Base-by-base conservation (phyloP, 768 basidiomycete genomes). In the Boletus pseudo-olivaceus region DNA sequence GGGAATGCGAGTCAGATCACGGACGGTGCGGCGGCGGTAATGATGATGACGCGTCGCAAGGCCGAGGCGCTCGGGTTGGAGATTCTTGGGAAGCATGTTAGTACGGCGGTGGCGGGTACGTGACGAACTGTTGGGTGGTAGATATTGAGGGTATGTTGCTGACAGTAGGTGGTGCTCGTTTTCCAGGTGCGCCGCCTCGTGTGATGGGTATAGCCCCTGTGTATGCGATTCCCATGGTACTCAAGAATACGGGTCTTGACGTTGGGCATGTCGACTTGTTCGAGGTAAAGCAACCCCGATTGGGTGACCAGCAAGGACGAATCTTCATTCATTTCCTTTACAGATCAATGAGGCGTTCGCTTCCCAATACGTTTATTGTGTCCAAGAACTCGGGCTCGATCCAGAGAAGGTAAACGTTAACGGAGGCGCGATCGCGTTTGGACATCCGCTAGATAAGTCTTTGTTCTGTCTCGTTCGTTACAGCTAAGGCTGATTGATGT, bases 311-410 rank as follows among this genome's bases (percentile, higher is more conserved):
- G 11, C 20, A 29, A n/a, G 23, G 33, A 45, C 0, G 26, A 6
- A 54, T 12, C n/a, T n/a, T 53, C 9, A 58, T 26, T 4, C 17
- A 7, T 43, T 45, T 32, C 20, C 20, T 26, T 47, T 35, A 2
- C 14, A 93, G 88, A 87, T 96, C 69, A 96, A 96, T 64, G 93
- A 95, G 64, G 93, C 92, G 0, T 94, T 95, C 62, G 90, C 91
- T 10, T 90, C 88, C 0, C 88, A 89, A 73, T 88, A 81, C 54
- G 80, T 88, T 0, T 91, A 95, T 66, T 82, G 80, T 47, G 71
- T 90, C 34, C 84, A 84, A 58, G 67, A 79, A 53, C 81, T 94
- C 17, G 78, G 76, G 12, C 74, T 95, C 26, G 76, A 82, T 55
- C 69, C 67, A n/a, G 75, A 77, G 47, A 82, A 88, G 76, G 84